Percentiles rank a stretch among this genome's conserved stretches.
Evolutionary conservation across 352 stramenopile species (phyloP).

Genomic region (Globisporangium alternatum): DNA sequence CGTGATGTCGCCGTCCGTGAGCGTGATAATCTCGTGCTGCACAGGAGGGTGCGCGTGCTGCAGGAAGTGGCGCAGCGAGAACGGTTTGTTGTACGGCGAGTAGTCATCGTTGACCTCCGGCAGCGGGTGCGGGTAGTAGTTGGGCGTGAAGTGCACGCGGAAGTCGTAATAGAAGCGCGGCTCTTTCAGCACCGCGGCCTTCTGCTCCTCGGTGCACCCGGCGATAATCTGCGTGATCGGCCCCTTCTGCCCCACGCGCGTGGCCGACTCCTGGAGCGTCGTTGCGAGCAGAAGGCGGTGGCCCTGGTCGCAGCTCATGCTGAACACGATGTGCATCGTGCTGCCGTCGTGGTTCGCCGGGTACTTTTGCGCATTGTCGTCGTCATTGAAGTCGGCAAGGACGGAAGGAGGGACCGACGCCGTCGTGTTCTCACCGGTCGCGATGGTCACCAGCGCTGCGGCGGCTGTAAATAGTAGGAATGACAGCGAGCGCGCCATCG

Average conservation of each 20-base stretch:
- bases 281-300: conserved; percentile 21
- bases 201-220: conserved; percentile 18
- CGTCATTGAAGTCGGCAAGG: neutral
- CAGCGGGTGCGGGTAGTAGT: conserved; percentile 18
- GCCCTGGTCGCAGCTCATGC: conserved; percentile 24
- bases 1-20: conserved; percentile 22
- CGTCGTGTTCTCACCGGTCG: neutral
- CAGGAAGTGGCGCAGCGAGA: conserved; percentile 26
- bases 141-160: conserved; percentile 24
- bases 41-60: conserved; percentile 23
- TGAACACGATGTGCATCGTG: conserved; percentile 27
- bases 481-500: neutral
- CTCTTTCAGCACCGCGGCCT: conserved; percentile 9
- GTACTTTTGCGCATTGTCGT: neutral
- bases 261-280: conserved; percentile 23
- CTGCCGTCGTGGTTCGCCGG: conserved; percentile 16
- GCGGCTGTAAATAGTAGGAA: neutral
- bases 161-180: conserved; percentile 28
- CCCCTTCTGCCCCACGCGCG: conserved; percentile 19
- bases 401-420: neutral
- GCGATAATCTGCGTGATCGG: conserved; percentile 33
- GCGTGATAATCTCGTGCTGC: conserved; percentile 19
- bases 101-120: conserved; percentile 23
- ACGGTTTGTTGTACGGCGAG: conserved; percentile 29
- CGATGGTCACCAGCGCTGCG: neutral